Conservation (phyloP, 345 rosid species). For the Hypericum androsaemum region DNA sequence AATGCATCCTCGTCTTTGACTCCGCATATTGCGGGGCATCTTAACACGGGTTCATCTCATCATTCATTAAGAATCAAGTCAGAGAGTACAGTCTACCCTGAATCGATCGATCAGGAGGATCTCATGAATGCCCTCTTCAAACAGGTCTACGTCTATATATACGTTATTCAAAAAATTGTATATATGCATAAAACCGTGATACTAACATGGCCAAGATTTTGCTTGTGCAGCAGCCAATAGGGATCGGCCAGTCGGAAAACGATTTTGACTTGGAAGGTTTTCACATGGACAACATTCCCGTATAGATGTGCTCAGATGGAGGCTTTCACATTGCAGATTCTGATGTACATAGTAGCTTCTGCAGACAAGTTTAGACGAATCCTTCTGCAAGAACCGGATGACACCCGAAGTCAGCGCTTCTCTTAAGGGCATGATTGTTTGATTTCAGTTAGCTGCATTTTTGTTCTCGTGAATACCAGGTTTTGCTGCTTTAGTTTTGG, state of each 20-base stretch:
- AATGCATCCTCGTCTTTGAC: slow-evolving; percentile 24
- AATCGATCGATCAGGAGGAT: slow-evolving; percentile 68
- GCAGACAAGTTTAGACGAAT: not conserved
- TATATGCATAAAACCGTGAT: too few relatives aligned
- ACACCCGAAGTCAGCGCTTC: not conserved
- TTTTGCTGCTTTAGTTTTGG: slow-evolving; percentile 15
- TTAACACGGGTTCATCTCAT: slow-evolving; percentile 22
- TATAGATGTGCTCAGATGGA: slow-evolving; percentile 23
- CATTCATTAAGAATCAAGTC: slow-evolving; percentile 53
- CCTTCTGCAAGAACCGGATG: too few relatives aligned
- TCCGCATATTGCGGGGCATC: slow-evolving; percentile 25
- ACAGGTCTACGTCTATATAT: slow-evolving; percentile 39
- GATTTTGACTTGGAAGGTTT: slow-evolving; percentile 81
- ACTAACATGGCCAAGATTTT: not conserved
- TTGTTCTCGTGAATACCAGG: slow-evolving; percentile 22
- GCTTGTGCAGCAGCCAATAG: slow-evolving; percentile 48
- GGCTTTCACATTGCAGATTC: slow-evolving; percentile 11
- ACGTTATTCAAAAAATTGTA: too few relatives aligned
- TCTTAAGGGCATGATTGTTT: slow-evolving; percentile 8
- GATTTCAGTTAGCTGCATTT: slow-evolving; percentile 14
- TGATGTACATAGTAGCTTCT: slow-evolving; percentile 31
- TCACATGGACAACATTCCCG: slow-evolving; percentile 58
- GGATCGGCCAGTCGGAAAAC: slow-evolving; percentile 39
- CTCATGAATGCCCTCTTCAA: slow-evolving; percentile 80
- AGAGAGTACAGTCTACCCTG: slow-evolving; percentile 45